These are phyloP conservation scores for Blastocystis sp. DNA, from an alignment of 352 stramenopile genomes.

Conservation along the genomic window DNA sequence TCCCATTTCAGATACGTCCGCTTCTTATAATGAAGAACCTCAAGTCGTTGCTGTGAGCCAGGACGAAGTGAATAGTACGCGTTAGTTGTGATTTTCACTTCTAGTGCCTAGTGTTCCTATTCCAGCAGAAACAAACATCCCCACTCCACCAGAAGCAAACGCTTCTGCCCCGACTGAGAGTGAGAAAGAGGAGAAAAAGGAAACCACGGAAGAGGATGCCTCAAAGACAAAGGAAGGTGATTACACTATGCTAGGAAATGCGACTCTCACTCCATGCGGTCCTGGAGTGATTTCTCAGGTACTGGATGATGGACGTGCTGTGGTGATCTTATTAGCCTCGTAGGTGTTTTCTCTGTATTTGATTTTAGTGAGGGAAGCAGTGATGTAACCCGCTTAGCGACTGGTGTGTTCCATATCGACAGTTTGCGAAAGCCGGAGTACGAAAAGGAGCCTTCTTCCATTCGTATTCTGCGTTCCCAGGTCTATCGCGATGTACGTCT, in stretches of 20 bases:
- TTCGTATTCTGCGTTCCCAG: background rate
- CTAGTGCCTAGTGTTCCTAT: background rate
- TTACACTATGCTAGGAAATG: background rate
- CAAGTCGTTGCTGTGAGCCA: background rate
- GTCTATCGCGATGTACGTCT: constrained; percentile 2
- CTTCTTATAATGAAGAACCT: background rate
- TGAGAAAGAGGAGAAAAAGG: background rate
- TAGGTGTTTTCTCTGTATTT: background rate
- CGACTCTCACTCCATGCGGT: constrained; percentile 5
- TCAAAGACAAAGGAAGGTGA: background rate
- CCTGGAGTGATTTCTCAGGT: background rate
- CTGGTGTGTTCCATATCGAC: background rate
- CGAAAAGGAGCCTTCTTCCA: background rate
- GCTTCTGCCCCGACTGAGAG: background rate
- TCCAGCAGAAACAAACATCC: background rate
- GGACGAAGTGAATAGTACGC: background rate
- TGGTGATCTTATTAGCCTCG: background rate
- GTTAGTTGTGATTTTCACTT: background rate
- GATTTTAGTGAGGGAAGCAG: background rate
- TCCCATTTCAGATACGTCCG: background rate
- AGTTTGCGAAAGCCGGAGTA: background rate
- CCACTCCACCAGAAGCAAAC: background rate
- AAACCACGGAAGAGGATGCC: background rate
- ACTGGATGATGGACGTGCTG: background rate
- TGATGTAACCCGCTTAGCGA: background rate